phyloP scores from a whole-genome alignment of 148 eudicot genomes.

The Spergularia bocconei region DNA sequence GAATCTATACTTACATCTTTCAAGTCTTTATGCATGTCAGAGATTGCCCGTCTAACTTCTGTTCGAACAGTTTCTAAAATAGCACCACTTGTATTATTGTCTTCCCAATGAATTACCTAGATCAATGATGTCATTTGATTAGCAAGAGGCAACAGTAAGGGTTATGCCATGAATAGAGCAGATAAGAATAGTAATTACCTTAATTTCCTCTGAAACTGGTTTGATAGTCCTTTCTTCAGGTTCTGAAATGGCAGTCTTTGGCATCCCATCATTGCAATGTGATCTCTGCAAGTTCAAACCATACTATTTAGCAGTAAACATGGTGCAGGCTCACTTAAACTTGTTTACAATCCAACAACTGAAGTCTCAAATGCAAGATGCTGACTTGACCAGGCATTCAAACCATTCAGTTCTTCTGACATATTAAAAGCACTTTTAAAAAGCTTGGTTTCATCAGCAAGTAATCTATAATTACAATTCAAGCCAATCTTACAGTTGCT shows the following conservation, averaged over 20 bases:
- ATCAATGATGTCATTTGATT: background rate
- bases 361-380: slow-evolving; percentile 37
- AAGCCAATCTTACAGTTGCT: slow-evolving; percentile 30
- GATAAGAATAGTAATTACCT: slow-evolving; percentile 35
- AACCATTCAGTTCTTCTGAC: slow-evolving; percentile 28
- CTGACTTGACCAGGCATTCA: slow-evolving; percentile 31
- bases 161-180: slow-evolving; percentile 1
- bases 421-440: slow-evolving; percentile 44
- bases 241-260: slow-evolving; percentile 51
- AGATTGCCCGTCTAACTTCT: slow-evolving; percentile 59
- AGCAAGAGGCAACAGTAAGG: background rate
- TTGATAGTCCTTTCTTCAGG: slow-evolving; percentile 71
- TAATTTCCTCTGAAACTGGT: slow-evolving; percentile 57
- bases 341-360: background rate
- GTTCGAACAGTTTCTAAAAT: slow-evolving; percentile 61
- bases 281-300: slow-evolving; percentile 37
- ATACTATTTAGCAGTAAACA: slow-evolving; percentile 30
- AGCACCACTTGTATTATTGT: slow-evolving; percentile 28
- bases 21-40: slow-evolving; percentile 52
- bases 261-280: slow-evolving; percentile 49
- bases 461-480: slow-evolving; percentile 7
- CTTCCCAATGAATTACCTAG: slow-evolving; percentile 28
- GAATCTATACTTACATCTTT: slow-evolving; percentile 36
- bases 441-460: slow-evolving; percentile 21
- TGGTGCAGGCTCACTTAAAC: background rate